Conservation (phyloP, 306 rosid genomes). For the Sechiopsis laciniata region DNA sequence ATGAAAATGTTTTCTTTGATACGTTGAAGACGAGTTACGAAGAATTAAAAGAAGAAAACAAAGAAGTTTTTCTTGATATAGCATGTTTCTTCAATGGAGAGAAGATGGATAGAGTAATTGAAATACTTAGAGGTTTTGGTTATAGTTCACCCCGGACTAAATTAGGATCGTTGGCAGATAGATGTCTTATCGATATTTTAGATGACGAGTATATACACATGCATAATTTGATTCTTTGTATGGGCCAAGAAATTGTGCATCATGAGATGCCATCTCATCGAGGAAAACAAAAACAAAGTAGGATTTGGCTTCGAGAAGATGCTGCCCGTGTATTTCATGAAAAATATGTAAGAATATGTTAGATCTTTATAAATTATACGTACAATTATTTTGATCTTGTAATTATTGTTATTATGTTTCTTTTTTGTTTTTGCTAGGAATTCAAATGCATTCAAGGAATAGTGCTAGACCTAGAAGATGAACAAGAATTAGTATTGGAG, state of each 20-base stretch:
- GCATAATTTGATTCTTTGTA: conserved; percentile 12
- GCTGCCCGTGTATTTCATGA: neutral
- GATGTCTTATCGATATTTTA: neutral
- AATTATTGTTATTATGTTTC: neutral
- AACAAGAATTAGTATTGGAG: neutral
- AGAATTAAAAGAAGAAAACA: neutral
- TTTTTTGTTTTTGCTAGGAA: conserved; percentile 16
- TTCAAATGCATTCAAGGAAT: conserved; percentile 12
- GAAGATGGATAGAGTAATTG: neutral
- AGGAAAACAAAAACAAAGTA: neutral
- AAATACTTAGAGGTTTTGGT: neutral
- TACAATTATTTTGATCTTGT: neutral
- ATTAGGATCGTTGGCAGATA: neutral
- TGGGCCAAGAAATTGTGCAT: neutral
- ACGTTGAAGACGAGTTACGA: neutral
- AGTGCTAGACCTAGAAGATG: neutral
- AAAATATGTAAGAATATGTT: neutral
- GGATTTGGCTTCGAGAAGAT: conserved; percentile 20
- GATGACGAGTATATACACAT: neutral
- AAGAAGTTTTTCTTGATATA: neutral
- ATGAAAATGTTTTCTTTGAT: neutral
- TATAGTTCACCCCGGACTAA: neutral
- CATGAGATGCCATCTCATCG: neutral
- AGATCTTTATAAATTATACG: neutral
- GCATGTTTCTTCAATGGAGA: conserved; percentile 15